These are phyloP conservation scores for Didymella keratinophila DNA, from an alignment of 2,329 filamentous ascomycete species.

Conservation along the genomic window DNA sequence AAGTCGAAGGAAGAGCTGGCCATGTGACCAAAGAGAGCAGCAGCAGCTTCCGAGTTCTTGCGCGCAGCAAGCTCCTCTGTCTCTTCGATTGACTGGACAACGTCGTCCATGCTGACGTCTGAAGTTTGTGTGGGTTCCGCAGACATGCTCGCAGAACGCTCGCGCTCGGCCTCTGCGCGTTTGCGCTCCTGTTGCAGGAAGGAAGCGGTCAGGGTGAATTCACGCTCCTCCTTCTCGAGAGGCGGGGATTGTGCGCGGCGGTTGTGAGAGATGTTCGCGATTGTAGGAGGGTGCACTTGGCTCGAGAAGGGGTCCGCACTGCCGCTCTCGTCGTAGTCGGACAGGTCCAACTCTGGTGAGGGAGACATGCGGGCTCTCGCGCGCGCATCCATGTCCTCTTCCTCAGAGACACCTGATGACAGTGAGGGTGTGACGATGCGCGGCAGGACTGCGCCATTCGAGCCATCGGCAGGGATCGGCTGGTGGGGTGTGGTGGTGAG, in stretches of 20 bases:
- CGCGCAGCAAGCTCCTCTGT: constrained; percentile 58
- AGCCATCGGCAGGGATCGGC: constrained; percentile 74
- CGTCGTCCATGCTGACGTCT: constrained; percentile 50
- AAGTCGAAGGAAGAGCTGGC: constrained; percentile 51
- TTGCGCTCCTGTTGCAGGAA: constrained; percentile 71
- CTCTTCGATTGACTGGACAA: constrained; percentile 51
- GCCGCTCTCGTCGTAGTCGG: constrained; percentile 79
- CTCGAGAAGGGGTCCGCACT: constrained; percentile 66
- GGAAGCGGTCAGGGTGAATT: constrained; percentile 95
- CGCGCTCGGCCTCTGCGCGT: constrained; percentile 52
- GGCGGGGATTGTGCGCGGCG: constrained; percentile 83
- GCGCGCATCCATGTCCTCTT: constrained; percentile 66
- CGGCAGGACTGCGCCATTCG: constrained; percentile 58
- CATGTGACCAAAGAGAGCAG: constrained; percentile 59
- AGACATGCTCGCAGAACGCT: constrained; percentile 51
- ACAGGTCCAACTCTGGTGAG: constrained; percentile 92
- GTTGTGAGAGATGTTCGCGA: constrained; percentile 61
- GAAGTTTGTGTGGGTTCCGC: constrained; percentile 43
- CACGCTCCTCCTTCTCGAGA: constrained; percentile 91
- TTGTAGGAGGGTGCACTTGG: constrained; percentile 52
- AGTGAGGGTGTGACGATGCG: constrained; percentile 84
- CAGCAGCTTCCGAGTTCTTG: constrained; percentile 59
- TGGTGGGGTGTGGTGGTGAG: constrained; percentile 87
- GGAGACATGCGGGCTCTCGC: constrained; percentile 76
- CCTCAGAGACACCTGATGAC: constrained; percentile 79